phyloP scores from a whole-genome alignment of 2,329 filamentous ascomycete genomes.

The Cladosporium velox region DNA sequence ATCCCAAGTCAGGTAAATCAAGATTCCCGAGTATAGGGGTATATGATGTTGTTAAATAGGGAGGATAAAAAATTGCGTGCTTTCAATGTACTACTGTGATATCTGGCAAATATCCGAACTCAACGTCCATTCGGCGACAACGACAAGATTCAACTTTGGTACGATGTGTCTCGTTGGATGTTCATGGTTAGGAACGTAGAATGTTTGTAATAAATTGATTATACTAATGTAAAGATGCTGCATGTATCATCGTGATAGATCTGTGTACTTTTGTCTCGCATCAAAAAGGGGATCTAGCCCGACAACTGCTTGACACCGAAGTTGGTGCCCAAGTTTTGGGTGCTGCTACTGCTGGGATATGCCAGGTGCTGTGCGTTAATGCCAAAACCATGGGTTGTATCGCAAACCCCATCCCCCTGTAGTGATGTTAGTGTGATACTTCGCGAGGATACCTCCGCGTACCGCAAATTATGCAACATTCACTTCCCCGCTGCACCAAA shows the following conservation, averaged over 20 bases:
- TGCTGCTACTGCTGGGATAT: constrained; percentile 32
- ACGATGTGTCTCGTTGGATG: neutral
- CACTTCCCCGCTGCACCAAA: too few species aligned
- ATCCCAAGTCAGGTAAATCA: neutral
- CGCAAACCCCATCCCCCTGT: constrained; percentile 42
- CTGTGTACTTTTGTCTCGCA: neutral
- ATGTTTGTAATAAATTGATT: neutral
- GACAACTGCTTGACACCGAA: constrained; percentile 24
- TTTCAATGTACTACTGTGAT: too few species aligned
- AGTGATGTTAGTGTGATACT: neutral
- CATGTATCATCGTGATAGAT: neutral
- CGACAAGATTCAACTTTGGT: too few species aligned
- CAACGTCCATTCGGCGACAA: too few species aligned
- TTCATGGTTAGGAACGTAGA: neutral
- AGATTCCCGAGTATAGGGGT: too few species aligned
- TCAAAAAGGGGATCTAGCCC: neutral
- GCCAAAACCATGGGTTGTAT: constrained; percentile 37
- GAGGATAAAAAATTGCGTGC: too few species aligned
- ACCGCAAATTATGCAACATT: too few species aligned
- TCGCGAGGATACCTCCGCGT: too few species aligned
- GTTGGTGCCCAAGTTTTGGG: constrained; percentile 36
- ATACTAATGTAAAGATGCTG: neutral
- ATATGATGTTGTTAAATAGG: too few species aligned
- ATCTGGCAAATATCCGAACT: too few species aligned
- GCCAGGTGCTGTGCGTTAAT: constrained; percentile 38